Evolutionary conservation across 1,139 yeast genomes (phyloP).

Genomic region (Taiozyma sp.): DNA sequence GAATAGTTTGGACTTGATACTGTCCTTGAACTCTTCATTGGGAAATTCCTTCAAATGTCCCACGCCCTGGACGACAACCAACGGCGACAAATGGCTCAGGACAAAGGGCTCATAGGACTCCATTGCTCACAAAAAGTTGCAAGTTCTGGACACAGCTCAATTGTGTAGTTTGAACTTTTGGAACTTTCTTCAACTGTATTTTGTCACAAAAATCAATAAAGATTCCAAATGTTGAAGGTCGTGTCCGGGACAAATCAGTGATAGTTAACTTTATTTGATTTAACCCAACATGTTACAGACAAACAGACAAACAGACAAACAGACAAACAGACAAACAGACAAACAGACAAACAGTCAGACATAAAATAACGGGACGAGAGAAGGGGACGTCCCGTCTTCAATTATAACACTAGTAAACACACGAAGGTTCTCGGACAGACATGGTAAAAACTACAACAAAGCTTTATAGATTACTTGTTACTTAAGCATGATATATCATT

Average conservation of each 20-base stretch:
- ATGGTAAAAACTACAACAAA: no score
- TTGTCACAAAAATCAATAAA: not conserved
- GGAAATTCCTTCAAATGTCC: slow-evolving; percentile 14
- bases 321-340: no score
- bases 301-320: no score
- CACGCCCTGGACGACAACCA: slow-evolving; percentile 34
- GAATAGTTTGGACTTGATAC: slow-evolving; percentile 7
- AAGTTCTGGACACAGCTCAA: not conserved
- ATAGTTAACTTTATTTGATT: no score
- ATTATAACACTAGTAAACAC: no score
- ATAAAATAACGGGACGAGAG: no score
- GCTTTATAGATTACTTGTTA: not conserved
- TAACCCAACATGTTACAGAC: no score
- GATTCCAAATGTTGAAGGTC: not conserved
- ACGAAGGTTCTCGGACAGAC: no score
- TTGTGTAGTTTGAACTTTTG: not conserved
- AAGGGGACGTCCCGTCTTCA: no score
- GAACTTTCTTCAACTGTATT: no score
- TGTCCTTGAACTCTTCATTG: slow-evolving; percentile 16
- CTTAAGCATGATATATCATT: not conserved
- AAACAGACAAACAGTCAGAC: no score
- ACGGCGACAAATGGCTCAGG: slow-evolving; percentile 29
- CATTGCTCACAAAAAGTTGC: slow-evolving; percentile 12
- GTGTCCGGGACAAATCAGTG: not conserved
- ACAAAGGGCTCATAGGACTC: slow-evolving; percentile 28